Evolutionary conservation across 1,284 basidiomycete genomes (phyloP).

Genomic region (Golubevia sp.): DNA sequence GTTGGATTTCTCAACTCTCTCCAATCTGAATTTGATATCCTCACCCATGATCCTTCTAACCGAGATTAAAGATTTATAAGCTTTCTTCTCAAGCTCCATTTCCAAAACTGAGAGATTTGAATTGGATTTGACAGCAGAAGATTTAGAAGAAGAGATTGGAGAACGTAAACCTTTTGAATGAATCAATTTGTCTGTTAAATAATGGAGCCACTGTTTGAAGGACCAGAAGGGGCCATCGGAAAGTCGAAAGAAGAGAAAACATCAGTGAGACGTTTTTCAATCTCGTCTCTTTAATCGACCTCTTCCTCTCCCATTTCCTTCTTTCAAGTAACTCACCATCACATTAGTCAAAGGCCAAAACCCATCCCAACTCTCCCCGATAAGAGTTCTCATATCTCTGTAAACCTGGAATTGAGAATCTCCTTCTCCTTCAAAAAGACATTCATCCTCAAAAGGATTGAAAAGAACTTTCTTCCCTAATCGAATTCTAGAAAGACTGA

Average conservation of each 20-base stretch:
- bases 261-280: not conserved
- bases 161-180: not conserved
- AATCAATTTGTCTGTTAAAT: slow-evolving; percentile 30
- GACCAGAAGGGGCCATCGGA: too few relatives aligned
- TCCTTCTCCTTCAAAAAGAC: slow-evolving; percentile 34
- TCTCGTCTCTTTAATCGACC: too few relatives aligned
- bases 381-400: slow-evolving; percentile 37
- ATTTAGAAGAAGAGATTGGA: not conserved
- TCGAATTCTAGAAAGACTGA: slow-evolving; percentile 38
- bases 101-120: not conserved
- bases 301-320: too few relatives aligned
- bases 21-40: not conserved
- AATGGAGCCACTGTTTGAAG: slow-evolving; percentile 47
- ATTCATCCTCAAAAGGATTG: slow-evolving; percentile 34
- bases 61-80: not conserved
- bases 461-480: slow-evolving; percentile 14
- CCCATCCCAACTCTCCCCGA: slow-evolving; percentile 20
- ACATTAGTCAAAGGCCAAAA: slow-evolving; percentile 39
- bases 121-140: too few relatives aligned
- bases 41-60: too few relatives aligned
- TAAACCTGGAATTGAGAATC: slow-evolving; percentile 57
- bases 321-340: slow-evolving; percentile 18
- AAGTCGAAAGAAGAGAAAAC: not conserved
- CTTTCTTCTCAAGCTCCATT: not conserved
- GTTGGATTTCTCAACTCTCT: not conserved